These are phyloP conservation scores for Talaromyces sp. DNA, from an alignment of 2,329 filamentous ascomycete species.

Conservation along the genomic window DNA sequence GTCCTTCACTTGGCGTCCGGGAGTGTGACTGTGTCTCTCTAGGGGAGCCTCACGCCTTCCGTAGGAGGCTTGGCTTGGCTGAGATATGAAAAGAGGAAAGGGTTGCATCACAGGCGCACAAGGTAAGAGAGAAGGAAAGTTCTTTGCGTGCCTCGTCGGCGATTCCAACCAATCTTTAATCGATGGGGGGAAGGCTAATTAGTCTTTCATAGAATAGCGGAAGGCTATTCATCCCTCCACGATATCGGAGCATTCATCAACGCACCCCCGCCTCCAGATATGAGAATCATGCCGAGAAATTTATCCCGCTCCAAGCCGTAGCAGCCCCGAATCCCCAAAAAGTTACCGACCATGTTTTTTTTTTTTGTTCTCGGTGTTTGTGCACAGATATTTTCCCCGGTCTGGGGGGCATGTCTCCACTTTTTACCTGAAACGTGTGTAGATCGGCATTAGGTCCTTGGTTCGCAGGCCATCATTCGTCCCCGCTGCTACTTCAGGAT, in stretches of 20 bases:
- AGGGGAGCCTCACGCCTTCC: neutral
- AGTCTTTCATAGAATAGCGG: no score
- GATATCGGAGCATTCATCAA: no score
- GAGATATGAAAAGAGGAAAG: no score
- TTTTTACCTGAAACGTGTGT: conserved; percentile 2
- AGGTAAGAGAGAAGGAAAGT: no score
- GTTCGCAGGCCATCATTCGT: conserved; percentile 10
- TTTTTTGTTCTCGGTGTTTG: neutral
- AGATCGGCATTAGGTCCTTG: conserved; percentile 14
- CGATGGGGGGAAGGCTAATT: no score
- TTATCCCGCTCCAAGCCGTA: no score
- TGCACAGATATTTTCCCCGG: neutral
- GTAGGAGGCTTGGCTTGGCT: neutral
- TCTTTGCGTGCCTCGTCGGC: neutral
- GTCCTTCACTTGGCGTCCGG: no score
- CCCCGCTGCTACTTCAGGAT: neutral
- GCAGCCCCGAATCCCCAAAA: neutral
- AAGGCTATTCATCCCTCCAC: no score
- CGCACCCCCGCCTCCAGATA: no score
- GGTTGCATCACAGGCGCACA: neutral
- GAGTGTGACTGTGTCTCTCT: no score
- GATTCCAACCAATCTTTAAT: neutral
- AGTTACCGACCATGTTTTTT: no score
- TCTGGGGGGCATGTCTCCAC: neutral
- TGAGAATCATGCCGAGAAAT: no score